phyloP scores from a whole-genome alignment of 2,329 filamentous ascomycete genomes.

The Berkeleyomyces rouxiae region DNA sequence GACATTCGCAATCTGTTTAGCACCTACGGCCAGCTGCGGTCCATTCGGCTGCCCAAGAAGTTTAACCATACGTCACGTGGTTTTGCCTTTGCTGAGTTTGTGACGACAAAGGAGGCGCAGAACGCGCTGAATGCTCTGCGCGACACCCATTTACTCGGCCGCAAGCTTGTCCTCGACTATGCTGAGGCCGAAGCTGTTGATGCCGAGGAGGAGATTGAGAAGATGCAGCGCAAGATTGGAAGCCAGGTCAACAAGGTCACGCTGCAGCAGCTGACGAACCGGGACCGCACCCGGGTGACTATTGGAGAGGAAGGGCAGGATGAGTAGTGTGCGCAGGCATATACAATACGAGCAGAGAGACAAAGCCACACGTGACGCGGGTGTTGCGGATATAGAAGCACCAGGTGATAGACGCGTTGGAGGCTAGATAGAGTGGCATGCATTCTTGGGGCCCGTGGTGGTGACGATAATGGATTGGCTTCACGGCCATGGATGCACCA shows the following conservation, averaged over 20 bases:
- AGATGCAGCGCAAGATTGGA: conserved; percentile 92
- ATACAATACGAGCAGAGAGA: neutral
- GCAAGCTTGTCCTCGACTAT: conserved; percentile 79
- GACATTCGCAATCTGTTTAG: conserved; percentile 75
- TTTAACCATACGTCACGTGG: conserved; percentile 78
- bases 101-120: conserved; percentile 72
- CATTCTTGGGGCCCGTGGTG: no score
- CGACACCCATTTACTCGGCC: conserved; percentile 84
- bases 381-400: neutral
- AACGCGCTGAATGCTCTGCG: conserved; percentile 82
- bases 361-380: neutral
- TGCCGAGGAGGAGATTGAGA: conserved; percentile 87
- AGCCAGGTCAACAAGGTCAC: conserved; percentile 82
- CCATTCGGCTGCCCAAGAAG: conserved; percentile 87
- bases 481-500: no score
- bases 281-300: conserved; percentile 75
- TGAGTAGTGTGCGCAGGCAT: conserved; percentile 19
- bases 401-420: neutral
- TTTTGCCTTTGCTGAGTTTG: conserved; percentile 94
- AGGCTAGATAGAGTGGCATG: no score
- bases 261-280: conserved; percentile 70
- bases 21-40: conserved; percentile 80
- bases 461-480: no score
- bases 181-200: conserved; percentile 77
- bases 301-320: conserved; percentile 56